Base-by-base conservation (phyloP, 2,329 filamentous ascomycete genomes). In the Trichoderma sp. region DNA sequence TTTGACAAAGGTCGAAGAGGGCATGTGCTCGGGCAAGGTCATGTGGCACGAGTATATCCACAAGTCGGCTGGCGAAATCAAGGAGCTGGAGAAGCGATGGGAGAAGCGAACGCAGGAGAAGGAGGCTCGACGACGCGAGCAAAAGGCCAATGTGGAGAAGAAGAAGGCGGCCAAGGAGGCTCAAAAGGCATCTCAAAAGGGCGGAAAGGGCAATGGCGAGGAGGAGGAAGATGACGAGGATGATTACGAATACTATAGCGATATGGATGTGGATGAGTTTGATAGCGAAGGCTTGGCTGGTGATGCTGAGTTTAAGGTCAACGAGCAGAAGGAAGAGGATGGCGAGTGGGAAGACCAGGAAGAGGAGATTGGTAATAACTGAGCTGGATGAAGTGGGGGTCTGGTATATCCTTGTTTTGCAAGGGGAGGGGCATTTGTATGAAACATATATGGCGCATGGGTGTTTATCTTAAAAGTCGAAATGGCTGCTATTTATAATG, bases 21-120 rank as follows among this genome's bases (percentile, higher is more conserved):
- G 95, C 1, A 83, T 98, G 7, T 98, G 94, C 77, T 88, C 89
- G 30, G 96, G 96, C 64, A 96, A 94, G 80, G 88, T 97, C 71
- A 93, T 99, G 92, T 99, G 96, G 96, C 96, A 99, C 81, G 94
- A 98, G 80, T 97, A 94, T 79, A 90, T 98, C 68, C 89, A 91
- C 79, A 99, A 99, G 86, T 90, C 89, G 7, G 90, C 90, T 76
- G 87, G 89, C 21, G 95, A 99, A 81, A 84, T 94, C 71, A 88
- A 91, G 79, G 89, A 92, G 74, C 83, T 98, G 76, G 95, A 98
- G 76, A 89, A 91, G 84, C 88, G 89, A 76, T 98, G 96, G 93
- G 91, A 94, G 76, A 84, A 92, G 82, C 88, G 89, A 77, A 87
- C 89, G 71, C 89, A 90, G 77, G 93, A 96, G 80, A 98, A 97